A percentile compares a stretch with the other conserved stretches of the same genome.
phyloP scores from a whole-genome alignment of 2,329 filamentous ascomycete species.

The Nigrospora sphaerica region DNA sequence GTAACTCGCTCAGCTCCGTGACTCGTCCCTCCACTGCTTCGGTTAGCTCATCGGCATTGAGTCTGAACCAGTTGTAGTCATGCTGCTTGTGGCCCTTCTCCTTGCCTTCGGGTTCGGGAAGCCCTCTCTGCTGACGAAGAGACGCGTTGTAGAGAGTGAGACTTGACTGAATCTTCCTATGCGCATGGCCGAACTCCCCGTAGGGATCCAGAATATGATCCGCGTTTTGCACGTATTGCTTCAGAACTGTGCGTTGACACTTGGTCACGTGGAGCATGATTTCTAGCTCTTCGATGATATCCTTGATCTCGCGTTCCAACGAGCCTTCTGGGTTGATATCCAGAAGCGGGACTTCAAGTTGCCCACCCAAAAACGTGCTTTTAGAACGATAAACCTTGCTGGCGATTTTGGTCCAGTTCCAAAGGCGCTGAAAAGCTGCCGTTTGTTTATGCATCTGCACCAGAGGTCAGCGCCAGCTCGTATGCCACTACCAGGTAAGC shows the following conservation, averaged over 20 bases:
- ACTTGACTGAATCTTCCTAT: neutral
- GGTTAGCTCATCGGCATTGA: slow-evolving; percentile 18
- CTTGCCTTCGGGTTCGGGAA: neutral
- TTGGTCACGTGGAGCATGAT: slow-evolving; percentile 34
- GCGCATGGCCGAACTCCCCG: slow-evolving; percentile 9
- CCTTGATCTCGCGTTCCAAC: slow-evolving; percentile 35
- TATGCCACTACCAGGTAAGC: neutral
- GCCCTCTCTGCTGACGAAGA: neutral
- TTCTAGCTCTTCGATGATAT: slow-evolving; percentile 39
- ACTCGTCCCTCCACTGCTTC: slow-evolving; percentile 19
- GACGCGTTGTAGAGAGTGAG: neutral
- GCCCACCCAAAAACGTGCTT: slow-evolving; percentile 10
- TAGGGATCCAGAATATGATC: slow-evolving; percentile 12
- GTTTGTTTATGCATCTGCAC: slow-evolving; percentile 29
- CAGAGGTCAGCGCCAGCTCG: neutral
- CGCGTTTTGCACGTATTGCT: slow-evolving; percentile 16
- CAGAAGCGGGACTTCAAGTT: slow-evolving; percentile 22
- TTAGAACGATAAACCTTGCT: slow-evolving; percentile 12
- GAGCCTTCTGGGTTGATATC: slow-evolving; percentile 35
- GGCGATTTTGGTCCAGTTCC: slow-evolving; percentile 23
- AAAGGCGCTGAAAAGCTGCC: slow-evolving; percentile 27
- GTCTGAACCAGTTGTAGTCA: slow-evolving; percentile 16
- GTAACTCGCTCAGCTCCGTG: slow-evolving; percentile 24
- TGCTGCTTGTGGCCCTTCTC: slow-evolving; percentile 2
- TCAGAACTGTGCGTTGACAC: slow-evolving; percentile 25